These are phyloP conservation scores for Kalmanozyma brasiliensis DNA, from an alignment of 1,284 basidiomycete genomes.

Conservation along the genomic window DNA sequence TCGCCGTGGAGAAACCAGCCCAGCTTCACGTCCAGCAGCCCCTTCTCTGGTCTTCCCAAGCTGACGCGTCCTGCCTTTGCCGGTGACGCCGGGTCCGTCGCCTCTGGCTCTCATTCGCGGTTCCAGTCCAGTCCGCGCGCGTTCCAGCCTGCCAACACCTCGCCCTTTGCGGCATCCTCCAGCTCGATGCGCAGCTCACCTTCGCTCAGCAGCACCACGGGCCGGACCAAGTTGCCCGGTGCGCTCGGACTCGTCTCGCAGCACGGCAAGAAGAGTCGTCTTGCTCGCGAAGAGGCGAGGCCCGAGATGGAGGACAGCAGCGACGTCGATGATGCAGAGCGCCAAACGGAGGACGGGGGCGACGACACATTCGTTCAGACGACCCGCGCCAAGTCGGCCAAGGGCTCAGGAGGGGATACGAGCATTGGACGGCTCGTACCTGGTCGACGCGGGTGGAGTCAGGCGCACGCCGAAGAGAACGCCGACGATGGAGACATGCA, in stretches of 20 bases:
- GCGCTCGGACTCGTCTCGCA: constrained; percentile 39
- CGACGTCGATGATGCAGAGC: constrained; percentile 19
- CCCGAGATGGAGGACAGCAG: constrained; percentile 9
- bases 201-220: constrained; percentile 9
- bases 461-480: constrained; percentile 17
- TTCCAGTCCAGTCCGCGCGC: constrained; percentile 24
- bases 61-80: constrained; percentile 18
- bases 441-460: constrained; percentile 35
- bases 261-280: constrained; percentile 36
- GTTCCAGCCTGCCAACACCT: constrained; percentile 37
- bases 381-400: background rate
- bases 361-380: constrained; percentile 44
- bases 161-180: constrained; percentile 23
- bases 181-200: constrained; percentile 33
- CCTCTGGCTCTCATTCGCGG: constrained; percentile 31
- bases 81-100: constrained; percentile 12
- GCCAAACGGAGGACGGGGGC: constrained; percentile 10
- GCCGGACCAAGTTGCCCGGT: constrained; percentile 20
- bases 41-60: constrained; percentile 50
- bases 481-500: constrained; percentile 10
- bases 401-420: constrained; percentile 1
- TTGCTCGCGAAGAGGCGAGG: constrained; percentile 16
- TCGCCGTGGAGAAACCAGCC: constrained; percentile 47
- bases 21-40: constrained; percentile 44
- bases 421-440: constrained; percentile 44